Percentiles rank a stretch among this genome's conserved stretches.
phyloP scores from a whole-genome alignment of 2,329 filamentous ascomycete genomes.

The Pyrenochaeta sp. region DNA sequence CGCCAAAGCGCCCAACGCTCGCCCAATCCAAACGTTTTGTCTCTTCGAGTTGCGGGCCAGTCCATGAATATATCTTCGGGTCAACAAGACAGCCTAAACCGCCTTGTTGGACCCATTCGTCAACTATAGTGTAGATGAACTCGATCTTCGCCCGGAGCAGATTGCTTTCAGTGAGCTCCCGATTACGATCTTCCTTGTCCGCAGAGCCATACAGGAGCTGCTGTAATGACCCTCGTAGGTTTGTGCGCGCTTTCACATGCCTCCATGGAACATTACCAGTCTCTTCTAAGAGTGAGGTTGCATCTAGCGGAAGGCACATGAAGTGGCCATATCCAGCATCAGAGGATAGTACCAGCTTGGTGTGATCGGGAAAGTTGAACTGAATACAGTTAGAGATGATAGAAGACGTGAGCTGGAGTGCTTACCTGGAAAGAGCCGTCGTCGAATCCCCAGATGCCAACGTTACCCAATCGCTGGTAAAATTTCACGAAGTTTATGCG shows the following conservation, averaged over 20 bases:
- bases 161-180: constrained; percentile 72
- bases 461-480: constrained; percentile 82
- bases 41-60: constrained; percentile 54
- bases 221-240: constrained; percentile 75
- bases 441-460: constrained; percentile 82
- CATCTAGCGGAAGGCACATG: constrained; percentile 77
- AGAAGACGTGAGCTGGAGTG: background rate
- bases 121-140: constrained; percentile 73
- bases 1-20: constrained; percentile 59
- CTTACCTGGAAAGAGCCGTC: constrained; percentile 79
- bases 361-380: constrained; percentile 90
- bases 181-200: constrained; percentile 58
- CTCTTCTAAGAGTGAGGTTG: constrained; percentile 69
- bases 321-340: constrained; percentile 81
- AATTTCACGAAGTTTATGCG: constrained; percentile 72
- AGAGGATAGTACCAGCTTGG: constrained; percentile 80
- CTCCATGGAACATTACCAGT: constrained; percentile 70
- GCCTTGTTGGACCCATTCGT: constrained; percentile 74
- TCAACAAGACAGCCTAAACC: constrained; percentile 66
- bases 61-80: constrained; percentile 52
- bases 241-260: constrained; percentile 73
- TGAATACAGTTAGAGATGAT: constrained; percentile 44
- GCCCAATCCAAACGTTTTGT: constrained; percentile 57
- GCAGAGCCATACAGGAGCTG: constrained; percentile 71
- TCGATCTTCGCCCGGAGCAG: constrained; percentile 77